A percentile compares a stretch with the other conserved stretches of the same genome.
Evolutionary conservation across 1,139 yeast species (phyloP).

Genomic region (Sugiyamaella castrensis): DNA sequence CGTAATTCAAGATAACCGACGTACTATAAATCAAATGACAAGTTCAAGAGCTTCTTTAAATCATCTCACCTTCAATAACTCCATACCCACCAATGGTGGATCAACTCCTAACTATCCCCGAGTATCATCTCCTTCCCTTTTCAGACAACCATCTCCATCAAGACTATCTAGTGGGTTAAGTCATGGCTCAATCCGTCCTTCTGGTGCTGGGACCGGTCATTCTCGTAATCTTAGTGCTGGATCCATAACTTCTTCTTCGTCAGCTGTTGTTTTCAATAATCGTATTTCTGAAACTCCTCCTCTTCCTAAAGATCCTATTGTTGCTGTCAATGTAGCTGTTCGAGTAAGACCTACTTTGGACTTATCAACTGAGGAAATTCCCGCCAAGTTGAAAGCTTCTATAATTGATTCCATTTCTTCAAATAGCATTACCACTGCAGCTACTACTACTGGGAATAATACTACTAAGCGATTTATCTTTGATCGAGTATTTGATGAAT

Average conservation of each 20-base stretch:
- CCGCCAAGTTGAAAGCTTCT: constrained; percentile 4
- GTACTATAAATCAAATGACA: constrained; percentile 1
- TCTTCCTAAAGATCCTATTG: constrained; percentile 1
- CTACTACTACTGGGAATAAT: constrained; percentile 7
- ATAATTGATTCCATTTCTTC: constrained; percentile 11
- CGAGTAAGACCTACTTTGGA: constrained; percentile 18
- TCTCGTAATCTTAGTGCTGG: too few species aligned
- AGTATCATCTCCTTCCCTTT: too few species aligned
- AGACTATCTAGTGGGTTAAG: too few species aligned
- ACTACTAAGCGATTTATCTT: constrained; percentile 23
- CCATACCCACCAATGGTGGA: too few species aligned
- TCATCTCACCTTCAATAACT: too few species aligned
- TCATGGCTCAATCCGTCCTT: too few species aligned
- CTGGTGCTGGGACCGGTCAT: too few species aligned
- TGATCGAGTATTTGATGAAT: constrained; percentile 27
- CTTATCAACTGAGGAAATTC: neutral
- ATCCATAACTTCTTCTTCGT: too few species aligned
- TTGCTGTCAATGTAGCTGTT: constrained; percentile 24
- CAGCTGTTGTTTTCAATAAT: too few species aligned
- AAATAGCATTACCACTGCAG: constrained; percentile 9
- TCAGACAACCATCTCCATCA: too few species aligned
- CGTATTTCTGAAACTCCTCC: neutral
- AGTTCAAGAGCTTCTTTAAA: constrained; percentile 6
- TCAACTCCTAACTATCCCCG: too few species aligned
- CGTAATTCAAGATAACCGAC: neutral